Evolutionary conservation across 805 yeast species (phyloP), one percentile per base, ranked within the genome.

Genomic region (Metschnikowia aberdeeniae): DNA sequence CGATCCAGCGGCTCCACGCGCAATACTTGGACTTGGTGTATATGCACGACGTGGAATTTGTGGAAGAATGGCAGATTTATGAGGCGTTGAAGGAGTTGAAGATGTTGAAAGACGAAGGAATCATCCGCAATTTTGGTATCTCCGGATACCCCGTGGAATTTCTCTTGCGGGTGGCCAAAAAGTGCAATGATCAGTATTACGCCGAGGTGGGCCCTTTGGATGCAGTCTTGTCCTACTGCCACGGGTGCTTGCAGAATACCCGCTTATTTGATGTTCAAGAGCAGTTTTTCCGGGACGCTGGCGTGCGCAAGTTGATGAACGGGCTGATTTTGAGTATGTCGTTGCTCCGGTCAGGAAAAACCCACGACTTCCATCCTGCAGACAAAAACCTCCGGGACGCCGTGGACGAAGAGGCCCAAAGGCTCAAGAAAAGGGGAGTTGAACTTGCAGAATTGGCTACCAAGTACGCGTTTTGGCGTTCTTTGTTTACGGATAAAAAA

Each of bases 261-360:
- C 59, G 49, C 5, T 66, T 85, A 36, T 67, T 75, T 22, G 63
- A 71, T 0, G 76, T 74, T 54, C 61, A 72, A 54, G 74, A 72
- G 5, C 68, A 67, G 31, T 80, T 87, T 53, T 63, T 74, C 33
- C 54, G 50, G 2, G 78, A 77, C 6, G 78, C 86, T 10, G 76
- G 79, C 5, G 70, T 89, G 27, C 70, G 74, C 46, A 62, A 72
- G 49, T 62, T 90, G n/a, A 64, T 82, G 59, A 88, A 86, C 60
- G 97, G 92, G 3, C 86, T 96, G 1, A 89, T 93, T 32, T 69
- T 92, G 48, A 80, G 90, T 44, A 90, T 90, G 98, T 86, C 96
- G 4, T 63, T 90, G 45, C 70, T 90, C 45, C 75, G 95, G 47
- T 76, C 84, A 0, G 81, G 74, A 20, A 68, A 73, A 29, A 84